Evolutionary conservation across 208 protist genomes (phyloP), one percentile per base, ranked within the genome.

Genomic region (Trypanosoma vivax): DNA sequence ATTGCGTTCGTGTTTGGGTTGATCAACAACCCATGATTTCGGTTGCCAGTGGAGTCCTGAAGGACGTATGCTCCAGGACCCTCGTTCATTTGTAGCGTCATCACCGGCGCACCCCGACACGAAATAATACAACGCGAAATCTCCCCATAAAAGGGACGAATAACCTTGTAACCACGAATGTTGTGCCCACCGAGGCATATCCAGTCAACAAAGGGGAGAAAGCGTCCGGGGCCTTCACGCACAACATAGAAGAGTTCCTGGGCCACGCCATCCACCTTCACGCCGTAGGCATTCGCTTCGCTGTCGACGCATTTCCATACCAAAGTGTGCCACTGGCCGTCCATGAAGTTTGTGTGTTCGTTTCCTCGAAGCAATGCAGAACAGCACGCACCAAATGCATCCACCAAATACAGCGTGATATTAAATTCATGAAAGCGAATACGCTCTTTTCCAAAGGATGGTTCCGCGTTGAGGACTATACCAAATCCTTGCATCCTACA

Each of bases 301-400:
- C 78, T 88, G 58, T 94, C 87, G 30, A 91, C 66, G 56, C 81
- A 90, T 23, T 74, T 68, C 83, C 87, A 94, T 37, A 90, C 74
- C 9, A 94, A 55, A 29, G 82, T 94, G 61, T 94, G 87, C 83
- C 87, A 94, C 64, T 81, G 65, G 3, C 83, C 87, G 48, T 94
- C 87, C 76, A 91, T 76, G 18, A 90, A 53, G 50, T 81, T 86
- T 42, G 89, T 73, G 35, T 79, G 72, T 46, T 94, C 87, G 21
- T 59, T 88, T 11, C 87, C 87, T 10, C 83, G 77, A 28, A 94
- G 70, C 27, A 94, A 60, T 10, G 82, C 82, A 7, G 87, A 90
- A 47, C 81, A 90, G 55, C 79, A 88, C 5, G 69, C 67, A 24
- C 87, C 87, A 56, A 88, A 87, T 7, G 77, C 76, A 45, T 94